Conservation (phyloP, 2,329 filamentous ascomycete species). For the Graphilbum fragrans region DNA sequence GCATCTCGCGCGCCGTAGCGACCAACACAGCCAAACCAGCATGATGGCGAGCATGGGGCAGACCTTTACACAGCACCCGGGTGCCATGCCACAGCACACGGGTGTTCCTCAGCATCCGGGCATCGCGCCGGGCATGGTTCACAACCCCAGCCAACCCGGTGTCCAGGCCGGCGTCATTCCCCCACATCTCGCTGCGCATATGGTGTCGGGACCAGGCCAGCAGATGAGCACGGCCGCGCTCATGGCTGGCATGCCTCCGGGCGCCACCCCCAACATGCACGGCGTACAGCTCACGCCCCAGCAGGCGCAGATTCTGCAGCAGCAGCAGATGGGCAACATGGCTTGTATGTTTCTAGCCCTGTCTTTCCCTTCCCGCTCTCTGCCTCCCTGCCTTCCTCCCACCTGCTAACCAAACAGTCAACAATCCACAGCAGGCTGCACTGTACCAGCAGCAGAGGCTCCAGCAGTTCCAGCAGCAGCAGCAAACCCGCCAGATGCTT, state of each 20-base stretch:
- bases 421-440: constrained; percentile 24
- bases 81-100: constrained; percentile 58
- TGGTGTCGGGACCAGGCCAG: constrained; percentile 60
- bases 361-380: background rate
- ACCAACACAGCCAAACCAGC: constrained; percentile 14
- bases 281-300: constrained; percentile 56
- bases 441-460: constrained; percentile 44
- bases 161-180: constrained; percentile 51
- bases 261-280: constrained; percentile 52
- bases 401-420: constrained; percentile 12
- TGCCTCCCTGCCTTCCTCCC: background rate
- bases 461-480: constrained; percentile 38
- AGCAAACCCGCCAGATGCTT: constrained; percentile 37
- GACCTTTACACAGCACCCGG: constrained; percentile 55
- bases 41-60: constrained; percentile 64
- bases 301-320: constrained; percentile 45
- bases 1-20: background rate
- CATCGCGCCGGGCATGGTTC: constrained; percentile 49
- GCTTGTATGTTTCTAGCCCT: constrained; percentile 15
- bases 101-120: constrained; percentile 51
- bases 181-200: constrained; percentile 54
- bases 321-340: constrained; percentile 29
- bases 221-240: constrained; percentile 62
- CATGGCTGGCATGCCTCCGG: constrained; percentile 67
- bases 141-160: constrained; percentile 59